These are phyloP conservation scores for Pseudogymnoascus sp. DNA, from an alignment of 2,329 filamentous ascomycete species.

Conservation along the genomic window DNA sequence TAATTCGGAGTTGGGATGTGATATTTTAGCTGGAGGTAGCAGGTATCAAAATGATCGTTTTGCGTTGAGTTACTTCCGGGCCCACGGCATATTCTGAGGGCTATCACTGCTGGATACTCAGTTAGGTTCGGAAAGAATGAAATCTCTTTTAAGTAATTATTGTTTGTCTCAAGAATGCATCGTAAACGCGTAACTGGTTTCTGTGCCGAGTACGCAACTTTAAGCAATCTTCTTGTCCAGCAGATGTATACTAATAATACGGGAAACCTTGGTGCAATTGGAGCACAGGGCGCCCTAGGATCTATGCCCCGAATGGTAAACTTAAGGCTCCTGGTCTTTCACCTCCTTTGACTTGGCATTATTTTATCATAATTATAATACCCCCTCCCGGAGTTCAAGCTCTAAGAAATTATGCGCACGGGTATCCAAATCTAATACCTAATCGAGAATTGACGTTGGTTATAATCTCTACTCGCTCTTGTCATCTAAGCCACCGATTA, in stretches of 20 bases:
- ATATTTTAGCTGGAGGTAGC: conserved; percentile 7
- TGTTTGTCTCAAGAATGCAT: background rate
- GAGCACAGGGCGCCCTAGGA: background rate
- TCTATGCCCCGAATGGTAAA: background rate
- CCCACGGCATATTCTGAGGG: background rate
- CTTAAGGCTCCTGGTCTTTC: background rate
- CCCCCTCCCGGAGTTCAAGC: background rate
- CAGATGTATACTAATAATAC: background rate
- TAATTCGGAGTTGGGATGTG: conserved; percentile 3
- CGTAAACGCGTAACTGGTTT: background rate
- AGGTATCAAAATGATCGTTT: background rate
- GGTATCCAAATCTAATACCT: background rate
- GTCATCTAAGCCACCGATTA: background rate
- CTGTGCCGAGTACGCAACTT: background rate
- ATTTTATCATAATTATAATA: conserved; percentile 3
- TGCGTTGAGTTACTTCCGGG: background rate
- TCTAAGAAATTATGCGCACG: background rate
- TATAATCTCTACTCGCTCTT: background rate
- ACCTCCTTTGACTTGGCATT: background rate
- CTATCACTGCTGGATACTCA: background rate
- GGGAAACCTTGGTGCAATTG: background rate
- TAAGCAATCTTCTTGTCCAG: conserved; percentile 1
- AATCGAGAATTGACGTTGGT: background rate
- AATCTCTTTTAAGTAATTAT: background rate
- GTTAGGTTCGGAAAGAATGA: background rate